Percentiles rank a stretch among this genome's conserved stretches.
Conservation (phyloP, 2,329 filamentous ascomycete genomes). For the Aspergillus persii region DNA sequence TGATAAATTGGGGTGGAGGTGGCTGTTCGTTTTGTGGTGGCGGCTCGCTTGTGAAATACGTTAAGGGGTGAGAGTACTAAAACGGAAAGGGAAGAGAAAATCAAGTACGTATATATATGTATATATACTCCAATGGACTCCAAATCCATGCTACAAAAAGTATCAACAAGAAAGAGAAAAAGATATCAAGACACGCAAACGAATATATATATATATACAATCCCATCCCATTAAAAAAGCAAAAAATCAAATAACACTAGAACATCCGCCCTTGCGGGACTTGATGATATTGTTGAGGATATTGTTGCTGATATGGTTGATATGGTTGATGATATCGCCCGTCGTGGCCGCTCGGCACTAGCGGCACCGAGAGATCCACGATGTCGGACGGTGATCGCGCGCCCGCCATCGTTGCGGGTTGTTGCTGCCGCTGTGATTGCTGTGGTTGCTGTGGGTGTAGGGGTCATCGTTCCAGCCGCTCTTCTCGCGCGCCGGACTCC, state of each 20-base stretch:
- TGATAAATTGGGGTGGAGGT: no score
- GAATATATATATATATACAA: not conserved
- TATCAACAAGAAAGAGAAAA: not conserved
- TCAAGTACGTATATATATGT: no score
- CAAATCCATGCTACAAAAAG: not conserved
- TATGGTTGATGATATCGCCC: not conserved
- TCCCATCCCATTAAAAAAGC: not conserved
- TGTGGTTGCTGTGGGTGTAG: not conserved
- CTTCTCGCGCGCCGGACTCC: not conserved
- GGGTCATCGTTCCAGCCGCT: not conserved
- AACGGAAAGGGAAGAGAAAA: no score
- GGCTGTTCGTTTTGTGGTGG: no score
- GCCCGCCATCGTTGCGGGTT: not conserved
- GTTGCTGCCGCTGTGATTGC: not conserved
- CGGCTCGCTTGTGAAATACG: no score
- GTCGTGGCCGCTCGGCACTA: constrained; percentile 38
- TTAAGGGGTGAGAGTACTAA: no score
- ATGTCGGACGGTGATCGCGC: constrained; percentile 28
- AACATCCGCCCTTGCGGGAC: not conserved
- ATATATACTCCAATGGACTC: not conserved
- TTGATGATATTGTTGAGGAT: not conserved
- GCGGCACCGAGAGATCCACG: constrained; percentile 42
- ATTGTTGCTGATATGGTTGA: not conserved
- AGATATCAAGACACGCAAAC: not conserved
- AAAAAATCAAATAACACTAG: not conserved